Evolutionary conservation across 345 rosid species (phyloP), one percentile per base, ranked within the genome.

Genomic region (Camelina neglecta): DNA sequence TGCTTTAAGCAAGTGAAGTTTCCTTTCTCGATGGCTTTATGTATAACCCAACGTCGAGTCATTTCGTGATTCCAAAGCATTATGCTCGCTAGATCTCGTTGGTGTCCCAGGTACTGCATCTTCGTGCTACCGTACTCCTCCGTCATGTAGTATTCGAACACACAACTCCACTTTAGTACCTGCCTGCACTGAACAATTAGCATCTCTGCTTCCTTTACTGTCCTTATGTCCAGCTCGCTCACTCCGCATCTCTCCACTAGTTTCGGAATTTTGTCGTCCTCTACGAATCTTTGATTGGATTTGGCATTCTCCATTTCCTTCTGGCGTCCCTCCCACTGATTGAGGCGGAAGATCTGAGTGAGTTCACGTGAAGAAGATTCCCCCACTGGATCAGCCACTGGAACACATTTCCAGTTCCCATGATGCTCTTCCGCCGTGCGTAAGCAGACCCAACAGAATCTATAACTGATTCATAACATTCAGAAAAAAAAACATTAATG

Each of bases 91-190:
- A 45, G 4, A 4, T 26, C 45, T 29, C 12, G 42, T 56, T 18
- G 66, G 39, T 56, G 53, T 0, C 18, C 16, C 7, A 63, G 8
- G 60, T 76, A 70, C 11, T 38, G 20, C 45, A 55, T 64, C 75
- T 63, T 76, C 0, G 66, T 44, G 9, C 1, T 55, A 7, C 64
- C 66, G 53, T 56, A 47, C 36, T 70, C 66, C 1, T 11, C 31
- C 31, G 31, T 12, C 13, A 63, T 13, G 47, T 47, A 56, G 21
- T 56, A 63, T 15, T 16, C 71, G 26, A 23, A 76, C 9, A 63
- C 60, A 26, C 0, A 35, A 21, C 71, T 54, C 80, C 80, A 76
- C 64, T 76, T 76, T 26, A 63, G 12, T 23, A 76, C 60, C 16
- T 12, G 54, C 2, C 44, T 38, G 60, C 75, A 63, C 15, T 64